These are phyloP conservation scores for Vitis amurensis DNA, from an alignment of 164 flowering plant species.

Conservation along the genomic window DNA sequence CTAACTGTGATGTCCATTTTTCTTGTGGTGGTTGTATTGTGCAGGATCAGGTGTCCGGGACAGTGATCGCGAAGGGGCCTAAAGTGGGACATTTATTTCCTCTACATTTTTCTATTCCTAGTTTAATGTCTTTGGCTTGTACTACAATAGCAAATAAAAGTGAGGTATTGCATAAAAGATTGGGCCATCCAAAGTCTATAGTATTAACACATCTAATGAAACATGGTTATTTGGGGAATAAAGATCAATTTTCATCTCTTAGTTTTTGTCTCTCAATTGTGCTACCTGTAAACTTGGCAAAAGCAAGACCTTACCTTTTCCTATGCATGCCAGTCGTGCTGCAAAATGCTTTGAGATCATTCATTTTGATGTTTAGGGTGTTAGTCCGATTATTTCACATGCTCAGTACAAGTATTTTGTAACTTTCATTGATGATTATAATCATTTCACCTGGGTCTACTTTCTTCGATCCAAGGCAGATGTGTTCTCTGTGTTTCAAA, in stretches of 20 bases:
- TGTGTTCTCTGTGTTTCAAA: background rate
- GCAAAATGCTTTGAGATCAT: no score
- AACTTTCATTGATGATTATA: background rate
- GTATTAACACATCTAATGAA: background rate
- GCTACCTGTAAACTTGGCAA: no score
- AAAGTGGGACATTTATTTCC: constrained; percentile 2
- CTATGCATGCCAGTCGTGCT: no score
- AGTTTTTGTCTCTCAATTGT: background rate
- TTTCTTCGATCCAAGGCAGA: constrained; percentile 1
- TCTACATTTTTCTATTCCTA: background rate
- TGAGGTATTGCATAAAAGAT: background rate
- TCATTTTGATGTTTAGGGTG: no score
- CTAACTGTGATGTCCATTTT: constrained; percentile 4
- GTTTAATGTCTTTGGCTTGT: background rate
- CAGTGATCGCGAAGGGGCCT: constrained; percentile 1
- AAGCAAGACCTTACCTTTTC: no score
- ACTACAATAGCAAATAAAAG: background rate
- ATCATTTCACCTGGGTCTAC: background rate
- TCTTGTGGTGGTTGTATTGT: constrained; percentile 2
- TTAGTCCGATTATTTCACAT: no score
- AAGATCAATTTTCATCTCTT: background rate
- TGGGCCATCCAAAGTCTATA: background rate
- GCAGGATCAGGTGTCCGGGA: background rate
- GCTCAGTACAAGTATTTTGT: background rate
- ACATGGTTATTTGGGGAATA: background rate